These are phyloP conservation scores for Haplosporangium sp. DNA, from an alignment of 371 early-diverging fungal species.

Conservation along the genomic window DNA sequence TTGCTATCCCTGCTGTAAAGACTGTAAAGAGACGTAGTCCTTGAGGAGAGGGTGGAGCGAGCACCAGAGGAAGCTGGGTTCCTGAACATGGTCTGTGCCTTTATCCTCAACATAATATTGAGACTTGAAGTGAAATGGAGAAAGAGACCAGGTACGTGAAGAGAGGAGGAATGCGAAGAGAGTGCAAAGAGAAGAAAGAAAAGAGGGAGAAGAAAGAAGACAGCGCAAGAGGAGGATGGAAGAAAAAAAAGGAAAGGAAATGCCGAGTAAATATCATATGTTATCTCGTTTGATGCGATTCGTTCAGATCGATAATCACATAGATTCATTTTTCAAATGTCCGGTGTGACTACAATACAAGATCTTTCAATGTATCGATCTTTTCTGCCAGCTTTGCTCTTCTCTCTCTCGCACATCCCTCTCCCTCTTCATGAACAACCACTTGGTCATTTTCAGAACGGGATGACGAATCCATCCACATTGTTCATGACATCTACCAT, in stretches of 20 bases:
- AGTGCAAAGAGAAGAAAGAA: neutral
- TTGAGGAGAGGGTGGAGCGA: constrained; percentile 1
- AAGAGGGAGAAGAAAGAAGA: neutral
- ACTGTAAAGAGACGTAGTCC: neutral
- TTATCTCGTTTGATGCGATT: neutral
- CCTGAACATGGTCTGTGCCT: constrained; percentile 3
- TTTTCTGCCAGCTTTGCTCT: neutral
- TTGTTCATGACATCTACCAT: neutral
- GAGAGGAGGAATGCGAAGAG: constrained; percentile 1
- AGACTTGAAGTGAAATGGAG: neutral
- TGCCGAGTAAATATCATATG: neutral
- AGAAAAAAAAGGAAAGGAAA: neutral
- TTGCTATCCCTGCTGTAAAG: neutral
- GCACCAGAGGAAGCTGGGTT: constrained; percentile 9
- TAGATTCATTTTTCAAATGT: too few species aligned
- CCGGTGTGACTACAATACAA: too few species aligned
- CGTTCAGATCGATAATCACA: neutral
- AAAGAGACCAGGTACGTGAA: neutral
- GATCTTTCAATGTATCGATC: too few species aligned
- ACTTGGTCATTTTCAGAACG: neutral
- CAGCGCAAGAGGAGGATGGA: neutral
- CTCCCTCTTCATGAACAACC: constrained; percentile 1
- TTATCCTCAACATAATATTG: constrained; percentile 16
- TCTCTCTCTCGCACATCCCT: neutral
- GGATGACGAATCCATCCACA: neutral